A percentile compares a stretch with the other conserved stretches of the same genome.
These are phyloP conservation scores for Pontederia crassipes DNA, from an alignment of 176 grass and related monocot species.

Conservation along the genomic window DNA sequence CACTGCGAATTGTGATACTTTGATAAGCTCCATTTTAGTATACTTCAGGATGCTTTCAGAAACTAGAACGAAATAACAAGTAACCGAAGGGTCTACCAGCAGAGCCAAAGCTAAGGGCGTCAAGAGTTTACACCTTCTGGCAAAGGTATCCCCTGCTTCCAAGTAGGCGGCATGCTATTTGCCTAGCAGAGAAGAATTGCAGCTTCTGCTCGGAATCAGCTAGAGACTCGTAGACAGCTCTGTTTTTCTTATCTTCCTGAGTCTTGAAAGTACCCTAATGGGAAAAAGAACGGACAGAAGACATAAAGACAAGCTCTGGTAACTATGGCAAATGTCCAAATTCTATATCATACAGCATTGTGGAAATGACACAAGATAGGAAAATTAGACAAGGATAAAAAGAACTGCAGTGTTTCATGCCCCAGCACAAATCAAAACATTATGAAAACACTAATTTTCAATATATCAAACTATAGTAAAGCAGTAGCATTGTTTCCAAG, in stretches of 20 bases:
- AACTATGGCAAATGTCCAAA: background rate
- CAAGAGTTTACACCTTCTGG: constrained; percentile 42
- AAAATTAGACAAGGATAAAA: too few species aligned
- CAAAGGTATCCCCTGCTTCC: constrained; percentile 75
- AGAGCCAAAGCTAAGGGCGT: background rate
- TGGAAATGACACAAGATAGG: too few species aligned
- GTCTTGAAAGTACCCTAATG: constrained; percentile 64
- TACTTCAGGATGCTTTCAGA: too few species aligned
- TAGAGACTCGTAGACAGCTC: constrained; percentile 48
- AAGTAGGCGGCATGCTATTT: constrained; percentile 78
- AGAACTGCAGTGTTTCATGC: too few species aligned
- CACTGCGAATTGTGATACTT: too few species aligned
- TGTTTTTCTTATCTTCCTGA: constrained; percentile 78
- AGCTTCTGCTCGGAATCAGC: constrained; percentile 69
- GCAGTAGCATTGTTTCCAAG: too few species aligned
- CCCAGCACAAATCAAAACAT: too few species aligned
- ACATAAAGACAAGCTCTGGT: background rate
- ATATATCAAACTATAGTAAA: too few species aligned
- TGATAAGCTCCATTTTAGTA: too few species aligned
- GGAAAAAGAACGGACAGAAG: constrained; percentile 5
- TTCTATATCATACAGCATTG: too few species aligned
- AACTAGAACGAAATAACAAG: background rate
- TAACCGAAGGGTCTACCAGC: background rate
- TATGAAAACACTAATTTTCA: too few species aligned
- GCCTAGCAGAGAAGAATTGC: constrained; percentile 73